Evolutionary conservation across 2,329 filamentous ascomycete species (phyloP).

Genomic region (Beauveria rudraprayagi): DNA sequence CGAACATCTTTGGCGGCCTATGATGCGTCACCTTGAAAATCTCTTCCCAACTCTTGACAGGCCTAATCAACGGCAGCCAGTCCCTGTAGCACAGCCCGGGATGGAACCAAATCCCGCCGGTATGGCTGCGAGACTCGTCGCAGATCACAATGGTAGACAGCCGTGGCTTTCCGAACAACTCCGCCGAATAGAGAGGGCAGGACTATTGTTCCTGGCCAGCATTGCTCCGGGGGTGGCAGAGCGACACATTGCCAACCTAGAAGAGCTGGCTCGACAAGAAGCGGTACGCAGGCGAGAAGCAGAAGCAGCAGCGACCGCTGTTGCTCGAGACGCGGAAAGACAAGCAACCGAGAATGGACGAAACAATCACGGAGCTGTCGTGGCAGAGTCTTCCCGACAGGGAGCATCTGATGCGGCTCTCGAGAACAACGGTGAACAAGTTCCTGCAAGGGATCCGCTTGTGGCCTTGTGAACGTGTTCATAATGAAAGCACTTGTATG

Average conservation of each 20-base stretch:
- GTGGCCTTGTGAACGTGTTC: background rate
- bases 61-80: conserved; percentile 20
- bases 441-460: conserved; percentile 6
- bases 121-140: conserved; percentile 47
- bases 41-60: conserved; percentile 43
- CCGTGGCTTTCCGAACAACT: conserved; percentile 32
- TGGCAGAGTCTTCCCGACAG: background rate
- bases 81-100: conserved; percentile 15
- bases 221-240: conserved; percentile 59
- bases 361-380: background rate
- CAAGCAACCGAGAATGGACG: conserved; percentile 9
- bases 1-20: conserved; percentile 47
- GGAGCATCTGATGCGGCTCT: background rate
- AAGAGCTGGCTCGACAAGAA: conserved; percentile 38
- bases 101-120: conserved; percentile 37
- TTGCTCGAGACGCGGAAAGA: conserved; percentile 17
- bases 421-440: background rate
- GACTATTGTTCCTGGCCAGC: conserved; percentile 57
- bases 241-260: conserved; percentile 52
- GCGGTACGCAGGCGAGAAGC: conserved; percentile 37
- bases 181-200: conserved; percentile 49
- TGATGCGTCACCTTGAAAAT: conserved; percentile 51
- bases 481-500: background rate
- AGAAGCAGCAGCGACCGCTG: conserved; percentile 22
- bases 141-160: conserved; percentile 23